Conservation (phyloP, 805 yeast species). For the Candida odintsovae region DNA sequence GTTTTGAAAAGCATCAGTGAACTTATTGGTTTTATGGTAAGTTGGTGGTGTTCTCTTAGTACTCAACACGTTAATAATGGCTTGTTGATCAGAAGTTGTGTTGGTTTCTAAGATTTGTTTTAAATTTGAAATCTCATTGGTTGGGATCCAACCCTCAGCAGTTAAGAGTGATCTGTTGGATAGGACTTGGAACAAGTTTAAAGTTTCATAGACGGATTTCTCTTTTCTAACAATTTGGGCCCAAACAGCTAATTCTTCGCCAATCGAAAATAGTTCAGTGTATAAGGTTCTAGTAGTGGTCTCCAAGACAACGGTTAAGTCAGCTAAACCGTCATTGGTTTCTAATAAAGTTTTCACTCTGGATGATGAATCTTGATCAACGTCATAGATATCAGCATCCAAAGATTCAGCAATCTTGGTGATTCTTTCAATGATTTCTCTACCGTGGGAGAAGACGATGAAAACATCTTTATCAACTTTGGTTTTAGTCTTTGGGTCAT, state of each 20-base stretch:
- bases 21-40: conserved; percentile 85
- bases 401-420: conserved; percentile 84
- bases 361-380: conserved; percentile 44
- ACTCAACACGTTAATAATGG: conserved; percentile 51
- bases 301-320: conserved; percentile 52
- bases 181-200: conserved; percentile 78
- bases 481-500: conserved; percentile 55
- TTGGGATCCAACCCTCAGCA: conserved; percentile 97
- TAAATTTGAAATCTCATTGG: conserved; percentile 58
- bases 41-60: conserved; percentile 89
- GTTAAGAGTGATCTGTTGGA: conserved; percentile 71
- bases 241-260: conserved; percentile 74
- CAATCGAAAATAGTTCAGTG: conserved; percentile 73
- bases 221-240: conserved; percentile 63
- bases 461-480: conserved; percentile 72
- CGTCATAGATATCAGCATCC: conserved; percentile 73
- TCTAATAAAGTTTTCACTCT: conserved; percentile 60
- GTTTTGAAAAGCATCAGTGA: conserved; percentile 87
- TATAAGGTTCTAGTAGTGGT: conserved; percentile 65
- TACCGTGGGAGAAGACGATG: conserved; percentile 89
- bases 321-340: conserved; percentile 53
- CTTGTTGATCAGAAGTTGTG: conserved; percentile 58
- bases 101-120: conserved; percentile 62
- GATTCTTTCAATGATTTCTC: conserved; percentile 63
- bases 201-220: conserved; percentile 73